Percentiles rank a stretch among this genome's conserved stretches.
phyloP scores from a whole-genome alignment of 2,329 filamentous ascomycete species.

The Chaetomium globosum region DNA sequence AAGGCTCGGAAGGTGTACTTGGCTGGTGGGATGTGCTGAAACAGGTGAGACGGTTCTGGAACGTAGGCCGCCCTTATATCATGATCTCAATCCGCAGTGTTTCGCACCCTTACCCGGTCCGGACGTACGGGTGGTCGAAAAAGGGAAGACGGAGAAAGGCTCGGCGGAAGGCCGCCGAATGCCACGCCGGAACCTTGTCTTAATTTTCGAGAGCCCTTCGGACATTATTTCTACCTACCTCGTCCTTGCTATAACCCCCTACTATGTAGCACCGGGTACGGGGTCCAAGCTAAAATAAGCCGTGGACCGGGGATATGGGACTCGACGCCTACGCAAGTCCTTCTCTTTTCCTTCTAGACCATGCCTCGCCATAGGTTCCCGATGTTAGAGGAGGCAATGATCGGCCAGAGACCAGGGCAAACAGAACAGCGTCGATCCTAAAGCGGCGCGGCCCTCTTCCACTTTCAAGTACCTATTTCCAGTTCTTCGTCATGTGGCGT shows the following conservation, averaged over 20 bases:
- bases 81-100: neutral
- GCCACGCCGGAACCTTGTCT: neutral
- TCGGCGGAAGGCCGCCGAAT: constrained; percentile 22
- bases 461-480: neutral
- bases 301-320: constrained; percentile 6
- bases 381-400: neutral
- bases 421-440: neutral
- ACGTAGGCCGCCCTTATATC: neutral
- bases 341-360: constrained; percentile 2
- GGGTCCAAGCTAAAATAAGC: neutral
- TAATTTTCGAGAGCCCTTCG: constrained; percentile 3
- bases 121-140: constrained; percentile 28
- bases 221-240: neutral
- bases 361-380: too few relatives aligned
- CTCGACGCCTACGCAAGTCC: neutral
- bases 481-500: neutral
- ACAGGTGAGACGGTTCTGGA: neutral
- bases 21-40: neutral
- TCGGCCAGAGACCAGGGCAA: neutral
- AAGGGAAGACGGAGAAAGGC: constrained; percentile 16
- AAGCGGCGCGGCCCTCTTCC: neutral
- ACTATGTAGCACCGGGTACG: constrained; percentile 7
- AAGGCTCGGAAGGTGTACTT: neutral
- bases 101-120: constrained; percentile 12
- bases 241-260: neutral